Evolutionary conservation across 2,329 filamentous ascomycete genomes (phyloP), one percentile per base, ranked within the genome.

Genomic region (Penicillium fuscoglaucum): DNA sequence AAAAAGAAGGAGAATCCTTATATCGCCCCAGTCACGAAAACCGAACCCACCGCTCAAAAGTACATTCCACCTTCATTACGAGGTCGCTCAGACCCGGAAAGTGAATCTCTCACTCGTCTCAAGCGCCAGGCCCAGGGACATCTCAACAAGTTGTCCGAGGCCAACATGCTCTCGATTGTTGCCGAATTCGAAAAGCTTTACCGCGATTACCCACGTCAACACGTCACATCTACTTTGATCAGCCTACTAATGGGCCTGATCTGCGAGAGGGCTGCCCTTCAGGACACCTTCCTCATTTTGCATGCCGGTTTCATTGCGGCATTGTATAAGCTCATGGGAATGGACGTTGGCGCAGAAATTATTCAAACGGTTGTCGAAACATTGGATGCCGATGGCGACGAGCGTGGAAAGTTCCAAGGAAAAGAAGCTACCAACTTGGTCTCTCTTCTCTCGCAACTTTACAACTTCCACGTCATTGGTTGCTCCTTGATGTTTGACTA

Each of bases 71-170:
- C 93, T 3, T 96, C 93, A 1, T 78, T 95, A 53, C 85, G 92
- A 47, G 87, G 83, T 65, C 78, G 83, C 35, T 76, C 84, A 3
- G 81, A 83, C 1, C 84, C 86, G 0, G 87, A 90, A 62, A 82
- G 84, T 1, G 90, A 96, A 72, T 79, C 83, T 43, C 79, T 90
- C 48, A 80, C 81, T 13, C 87, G 89, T 40, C 79, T 99, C 50
- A 87, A 87, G 58, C 86, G 91, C 61, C 91, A 96, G 69, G 82
- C 91, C 0, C 92, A 98, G 72, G 93, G 95, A 70, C 83, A 95
- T 19, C 83, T 99, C 70, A 99, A 99, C 74, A 89, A 93, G 70
- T 82, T 99, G 33, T 97, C 95, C 0, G 93, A 98, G 71, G 87
- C 91, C 39, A 98, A 95, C 67, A 81, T 99, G 62, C 75, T 96